Percentiles rank a stretch among this genome's conserved stretches.
phyloP scores from a whole-genome alignment of 1,284 basidiomycete species.

The Malassezia psittaci region DNA sequence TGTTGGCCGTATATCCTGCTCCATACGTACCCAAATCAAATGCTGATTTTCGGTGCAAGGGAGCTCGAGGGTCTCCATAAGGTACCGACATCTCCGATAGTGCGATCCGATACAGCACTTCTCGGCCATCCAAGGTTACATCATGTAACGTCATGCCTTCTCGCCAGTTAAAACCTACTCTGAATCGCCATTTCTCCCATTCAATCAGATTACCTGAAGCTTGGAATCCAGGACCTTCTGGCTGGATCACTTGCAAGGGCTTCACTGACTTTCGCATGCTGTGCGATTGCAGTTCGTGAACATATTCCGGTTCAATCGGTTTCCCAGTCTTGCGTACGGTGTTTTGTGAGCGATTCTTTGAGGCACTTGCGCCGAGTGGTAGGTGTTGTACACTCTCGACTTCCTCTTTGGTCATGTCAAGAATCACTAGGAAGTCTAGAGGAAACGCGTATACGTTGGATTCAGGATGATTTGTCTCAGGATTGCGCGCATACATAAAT shows the following conservation, averaged over 20 bases:
- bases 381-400: slow-evolving; percentile 58
- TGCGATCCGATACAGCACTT: slow-evolving; percentile 50
- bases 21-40: slow-evolving; percentile 52
- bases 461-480: slow-evolving; percentile 4
- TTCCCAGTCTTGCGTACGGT: not conserved
- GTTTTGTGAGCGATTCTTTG: not conserved
- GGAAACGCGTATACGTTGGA: slow-evolving; percentile 48
- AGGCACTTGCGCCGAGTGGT: not conserved
- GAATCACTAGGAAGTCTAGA: slow-evolving; percentile 61
- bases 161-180: slow-evolving; percentile 57
- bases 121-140: slow-evolving; percentile 45
- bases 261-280: slow-evolving; percentile 59
- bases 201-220: slow-evolving; percentile 66
- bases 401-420: slow-evolving; percentile 55
- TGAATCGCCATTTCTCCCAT: slow-evolving; percentile 94
- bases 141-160: slow-evolving; percentile 65
- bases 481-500: slow-evolving; percentile 11
- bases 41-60: slow-evolving; percentile 47
- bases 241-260: slow-evolving; percentile 74
- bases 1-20: slow-evolving; percentile 49
- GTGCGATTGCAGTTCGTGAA: slow-evolving; percentile 6
- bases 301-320: slow-evolving; percentile 9
- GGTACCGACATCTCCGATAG: slow-evolving; percentile 52
- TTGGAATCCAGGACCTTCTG: slow-evolving; percentile 80
- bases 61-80: slow-evolving; percentile 46